Evolutionary conservation across 1,139 yeast species (phyloP).

Genomic region (Geotrichum europaeum): DNA sequence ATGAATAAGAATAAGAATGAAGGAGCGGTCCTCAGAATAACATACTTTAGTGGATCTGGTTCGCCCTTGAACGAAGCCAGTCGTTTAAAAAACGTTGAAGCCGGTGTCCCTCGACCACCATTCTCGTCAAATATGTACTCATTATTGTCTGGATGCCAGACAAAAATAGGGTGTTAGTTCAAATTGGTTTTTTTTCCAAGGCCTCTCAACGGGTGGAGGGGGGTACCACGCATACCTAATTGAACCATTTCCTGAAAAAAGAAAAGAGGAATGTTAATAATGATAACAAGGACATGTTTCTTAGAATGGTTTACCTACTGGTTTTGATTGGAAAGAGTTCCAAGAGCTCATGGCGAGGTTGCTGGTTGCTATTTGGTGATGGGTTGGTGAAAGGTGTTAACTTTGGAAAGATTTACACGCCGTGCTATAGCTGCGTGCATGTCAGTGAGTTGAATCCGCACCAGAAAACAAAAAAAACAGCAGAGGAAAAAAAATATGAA

Average conservation of each 20-base stretch:
- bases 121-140: constrained; percentile 64
- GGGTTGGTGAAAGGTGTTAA: neutral
- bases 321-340: constrained; percentile 3
- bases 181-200: neutral
- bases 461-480: neutral
- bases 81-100: constrained; percentile 53
- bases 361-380: neutral
- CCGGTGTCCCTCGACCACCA: constrained; percentile 62
- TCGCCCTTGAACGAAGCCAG: constrained; percentile 34
- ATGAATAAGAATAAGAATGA: neutral
- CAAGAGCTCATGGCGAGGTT: constrained; percentile 5
- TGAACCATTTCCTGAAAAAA: constrained; percentile 49
- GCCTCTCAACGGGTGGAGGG: neutral
- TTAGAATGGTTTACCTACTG: neutral
- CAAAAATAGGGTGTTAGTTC: neutral
- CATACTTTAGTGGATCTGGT: constrained; percentile 9
- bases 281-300: neutral
- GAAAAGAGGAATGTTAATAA: neutral
- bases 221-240: constrained; percentile 38
- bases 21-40: neutral
- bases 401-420: neutral
- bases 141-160: constrained; percentile 35
- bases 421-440: neutral
- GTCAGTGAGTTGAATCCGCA: neutral
- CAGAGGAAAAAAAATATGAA: too few species aligned